phyloP scores from a whole-genome alignment of 345 rosid species.

The Trapa incisa region DNA sequence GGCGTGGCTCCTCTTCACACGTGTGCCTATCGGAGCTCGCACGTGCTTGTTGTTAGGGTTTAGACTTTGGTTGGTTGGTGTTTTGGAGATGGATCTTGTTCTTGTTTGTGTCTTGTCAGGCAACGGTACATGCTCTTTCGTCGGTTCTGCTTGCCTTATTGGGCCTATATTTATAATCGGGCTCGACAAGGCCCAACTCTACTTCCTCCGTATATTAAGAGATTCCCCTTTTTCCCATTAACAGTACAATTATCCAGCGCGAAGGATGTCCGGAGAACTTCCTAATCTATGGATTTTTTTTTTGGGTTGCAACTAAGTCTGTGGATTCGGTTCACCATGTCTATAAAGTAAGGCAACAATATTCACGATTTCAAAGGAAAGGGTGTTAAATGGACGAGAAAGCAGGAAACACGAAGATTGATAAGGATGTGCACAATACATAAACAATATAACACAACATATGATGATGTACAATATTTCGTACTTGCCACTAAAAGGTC shows the following conservation, averaged over 20 bases:
- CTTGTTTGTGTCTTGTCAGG: neutral
- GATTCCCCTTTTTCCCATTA: no score
- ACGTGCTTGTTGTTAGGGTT: slow-evolving; percentile 23
- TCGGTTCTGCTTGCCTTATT: neutral
- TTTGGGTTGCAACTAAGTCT: no score
- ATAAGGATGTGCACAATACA: neutral
- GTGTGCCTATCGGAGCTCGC: slow-evolving; percentile 12
- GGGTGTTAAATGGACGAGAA: no score
- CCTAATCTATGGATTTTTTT: no score
- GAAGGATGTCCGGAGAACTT: no score
- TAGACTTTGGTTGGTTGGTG: slow-evolving; percentile 3
- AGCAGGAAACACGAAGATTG: neutral
- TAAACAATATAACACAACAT: neutral
- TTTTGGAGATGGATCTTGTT: neutral
- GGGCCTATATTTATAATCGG: neutral
- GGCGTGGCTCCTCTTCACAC: slow-evolving; percentile 14
- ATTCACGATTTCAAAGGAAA: no score
- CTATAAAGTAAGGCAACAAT: no score
- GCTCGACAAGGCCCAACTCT: neutral
- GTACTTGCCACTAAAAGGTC: neutral
- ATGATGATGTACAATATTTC: neutral
- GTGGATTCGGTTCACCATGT: no score
- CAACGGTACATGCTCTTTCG: neutral
- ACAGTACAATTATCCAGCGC: no score
- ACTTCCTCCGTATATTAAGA: neutral